These are phyloP conservation scores for Saksenaea vasiformis DNA, from an alignment of 371 early-diverging fungal species.

Conservation along the genomic window DNA sequence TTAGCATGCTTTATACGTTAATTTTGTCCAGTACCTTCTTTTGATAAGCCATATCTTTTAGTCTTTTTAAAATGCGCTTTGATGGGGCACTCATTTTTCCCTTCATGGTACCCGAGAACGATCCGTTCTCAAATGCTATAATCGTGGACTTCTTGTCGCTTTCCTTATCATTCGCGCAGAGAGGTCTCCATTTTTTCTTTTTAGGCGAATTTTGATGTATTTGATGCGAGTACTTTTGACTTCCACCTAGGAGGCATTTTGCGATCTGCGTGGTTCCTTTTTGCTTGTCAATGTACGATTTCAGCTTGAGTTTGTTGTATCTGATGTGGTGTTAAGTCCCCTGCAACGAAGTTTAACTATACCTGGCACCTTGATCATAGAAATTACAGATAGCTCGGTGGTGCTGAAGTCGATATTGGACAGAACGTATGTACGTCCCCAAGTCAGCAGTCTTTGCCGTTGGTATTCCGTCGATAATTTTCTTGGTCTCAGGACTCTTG, in stretches of 20 bases:
- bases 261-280: not conserved
- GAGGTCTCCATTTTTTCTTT: not conserved
- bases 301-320: not conserved
- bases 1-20: not conserved
- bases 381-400: not conserved
- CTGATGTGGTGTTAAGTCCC: not conserved
- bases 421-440: not conserved
- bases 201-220: not conserved
- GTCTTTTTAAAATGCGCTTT: not conserved
- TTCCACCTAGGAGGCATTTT: not conserved
- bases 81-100: not conserved
- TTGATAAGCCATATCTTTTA: not conserved
- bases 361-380: not conserved
- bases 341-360: not conserved
- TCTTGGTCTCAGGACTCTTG: not conserved
- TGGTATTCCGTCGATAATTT: not conserved
- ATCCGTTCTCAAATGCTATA: not conserved
- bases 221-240: not conserved
- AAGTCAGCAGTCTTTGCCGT: not conserved
- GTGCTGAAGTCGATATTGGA: not conserved
- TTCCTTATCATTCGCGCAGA: not conserved
- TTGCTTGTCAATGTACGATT: not conserved
- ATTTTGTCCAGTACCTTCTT: not conserved
- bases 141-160: not conserved
- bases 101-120: not conserved